phyloP scores from a whole-genome alignment of 129 eudicot species.

The Pseudognaphalium luteoalbum region DNA sequence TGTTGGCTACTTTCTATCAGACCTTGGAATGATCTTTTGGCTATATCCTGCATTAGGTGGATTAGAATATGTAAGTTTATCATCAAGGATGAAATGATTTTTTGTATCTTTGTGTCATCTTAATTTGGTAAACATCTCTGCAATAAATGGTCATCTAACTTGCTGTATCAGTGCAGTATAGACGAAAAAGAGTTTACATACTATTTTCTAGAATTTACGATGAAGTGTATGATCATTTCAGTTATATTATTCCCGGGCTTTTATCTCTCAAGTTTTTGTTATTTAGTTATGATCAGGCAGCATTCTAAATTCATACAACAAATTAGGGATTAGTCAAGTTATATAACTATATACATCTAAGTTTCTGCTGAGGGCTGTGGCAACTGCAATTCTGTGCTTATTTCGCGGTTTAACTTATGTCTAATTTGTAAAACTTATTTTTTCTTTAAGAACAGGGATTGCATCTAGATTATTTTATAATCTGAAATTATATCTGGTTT shows the following conservation, averaged over 20 bases:
- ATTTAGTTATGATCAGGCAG: not conserved
- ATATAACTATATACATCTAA: not conserved
- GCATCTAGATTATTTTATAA: not conserved
- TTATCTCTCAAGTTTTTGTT: not conserved
- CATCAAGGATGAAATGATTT: not conserved
- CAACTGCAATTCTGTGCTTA: not conserved
- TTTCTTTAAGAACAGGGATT: not conserved
- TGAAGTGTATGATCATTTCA: not conserved
- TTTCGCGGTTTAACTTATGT: not conserved
- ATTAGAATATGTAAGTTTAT: slow-evolving; percentile 83
- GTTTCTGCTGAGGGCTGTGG: not conserved
- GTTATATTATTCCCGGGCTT: not conserved
- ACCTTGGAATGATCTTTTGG: slow-evolving; percentile 92
- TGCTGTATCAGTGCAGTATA: not conserved
- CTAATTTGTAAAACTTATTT: not conserved
- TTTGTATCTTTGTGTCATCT: not conserved
- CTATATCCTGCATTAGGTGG: slow-evolving; percentile 94
- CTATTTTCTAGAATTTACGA: not conserved
- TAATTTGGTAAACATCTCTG: not conserved
- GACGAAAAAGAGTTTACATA: not conserved
- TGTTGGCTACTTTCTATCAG: slow-evolving; percentile 87
- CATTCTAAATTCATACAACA: not conserved
- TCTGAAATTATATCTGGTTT: not conserved
- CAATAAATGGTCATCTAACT: not conserved
- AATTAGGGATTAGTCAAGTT: not conserved